phyloP scores from a whole-genome alignment of 805 yeast species.

The Sugiyamaella floridensis region DNA sequence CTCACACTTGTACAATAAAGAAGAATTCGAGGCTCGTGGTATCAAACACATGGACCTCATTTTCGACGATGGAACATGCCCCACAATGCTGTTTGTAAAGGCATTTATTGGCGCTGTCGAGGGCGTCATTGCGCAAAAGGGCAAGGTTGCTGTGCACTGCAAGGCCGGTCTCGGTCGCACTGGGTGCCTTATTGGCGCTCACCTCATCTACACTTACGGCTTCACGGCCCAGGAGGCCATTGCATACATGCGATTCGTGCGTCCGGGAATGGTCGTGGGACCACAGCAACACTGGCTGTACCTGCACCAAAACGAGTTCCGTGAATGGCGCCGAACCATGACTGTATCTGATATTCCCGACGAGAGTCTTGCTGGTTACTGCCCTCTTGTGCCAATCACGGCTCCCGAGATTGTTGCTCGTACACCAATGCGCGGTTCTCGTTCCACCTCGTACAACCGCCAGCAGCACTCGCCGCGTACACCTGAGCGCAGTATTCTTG shows the following conservation, averaged over 20 bases:
- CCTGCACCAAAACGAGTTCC: conserved; percentile 88
- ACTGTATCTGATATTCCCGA: conserved; percentile 60
- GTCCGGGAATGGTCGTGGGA: conserved; percentile 99
- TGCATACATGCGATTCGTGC: conserved; percentile 88
- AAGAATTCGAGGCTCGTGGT: conserved; percentile 73
- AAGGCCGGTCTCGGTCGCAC: conserved; percentile 98
- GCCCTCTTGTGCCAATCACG: conserved; percentile 29
- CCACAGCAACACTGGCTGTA: conserved; percentile 99
- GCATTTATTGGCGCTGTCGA: conserved; percentile 94
- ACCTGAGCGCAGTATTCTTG: conserved; percentile 70
- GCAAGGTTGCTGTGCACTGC: conserved; percentile 97
- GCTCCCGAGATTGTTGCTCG: conserved; percentile 16
- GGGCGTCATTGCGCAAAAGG: conserved; percentile 74
- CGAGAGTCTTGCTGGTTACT: conserved; percentile 31
- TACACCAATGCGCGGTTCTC: conserved; percentile 2
- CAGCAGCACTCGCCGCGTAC: conserved; percentile 49
- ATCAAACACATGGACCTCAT: conserved; percentile 92
- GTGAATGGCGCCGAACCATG: conserved; percentile 95
- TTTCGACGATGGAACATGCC: conserved; percentile 97
- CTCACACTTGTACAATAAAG: conserved; percentile 81
- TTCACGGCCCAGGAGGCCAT: conserved; percentile 96
- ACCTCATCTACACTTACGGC: conserved; percentile 90
- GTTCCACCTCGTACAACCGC: not conserved
- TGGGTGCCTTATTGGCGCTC: conserved; percentile 96
- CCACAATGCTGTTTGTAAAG: conserved; percentile 86